phyloP scores from a whole-genome alignment of 169 alveolate species.

The Babesia bigemina region DNA sequence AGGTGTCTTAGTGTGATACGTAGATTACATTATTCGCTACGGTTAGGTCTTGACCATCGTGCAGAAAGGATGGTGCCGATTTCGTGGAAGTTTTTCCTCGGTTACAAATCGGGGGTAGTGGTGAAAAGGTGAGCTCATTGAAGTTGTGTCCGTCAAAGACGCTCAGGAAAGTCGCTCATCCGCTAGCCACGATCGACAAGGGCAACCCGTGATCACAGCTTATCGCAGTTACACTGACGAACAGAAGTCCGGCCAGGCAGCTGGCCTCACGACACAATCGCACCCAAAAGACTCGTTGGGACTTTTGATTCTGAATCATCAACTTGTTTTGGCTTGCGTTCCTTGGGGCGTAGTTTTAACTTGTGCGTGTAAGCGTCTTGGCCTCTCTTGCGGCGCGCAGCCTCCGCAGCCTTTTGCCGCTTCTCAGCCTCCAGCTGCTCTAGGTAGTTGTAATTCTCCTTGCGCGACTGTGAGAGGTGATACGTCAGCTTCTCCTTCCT shows the following conservation, averaged over 20 bases:
- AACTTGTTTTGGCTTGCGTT: neutral
- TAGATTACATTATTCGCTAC: neutral
- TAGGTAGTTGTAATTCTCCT: slow-evolving; percentile 51
- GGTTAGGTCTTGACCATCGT: neutral
- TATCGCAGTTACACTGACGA: neutral
- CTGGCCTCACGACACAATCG: slow-evolving; percentile 43
- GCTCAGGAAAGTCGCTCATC: slow-evolving; percentile 31
- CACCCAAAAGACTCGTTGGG: slow-evolving; percentile 45
- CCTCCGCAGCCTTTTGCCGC: slow-evolving; percentile 29
- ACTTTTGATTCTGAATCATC: slow-evolving; percentile 14
- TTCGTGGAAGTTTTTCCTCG: slow-evolving; percentile 67
- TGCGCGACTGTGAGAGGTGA: slow-evolving; percentile 34
- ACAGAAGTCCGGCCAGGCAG: neutral
- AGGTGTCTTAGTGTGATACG: neutral
- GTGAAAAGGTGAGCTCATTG: slow-evolving; percentile 33
- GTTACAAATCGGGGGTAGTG: slow-evolving; percentile 32
- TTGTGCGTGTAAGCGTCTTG: slow-evolving; percentile 10
- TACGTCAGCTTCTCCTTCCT: slow-evolving; percentile 56
- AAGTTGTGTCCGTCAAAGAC: neutral
- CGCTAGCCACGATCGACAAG: neutral
- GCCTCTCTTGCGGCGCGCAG: slow-evolving; percentile 5
- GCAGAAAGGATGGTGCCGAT: slow-evolving; percentile 60
- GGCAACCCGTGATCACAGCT: neutral
- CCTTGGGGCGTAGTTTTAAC: neutral
- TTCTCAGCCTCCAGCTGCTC: slow-evolving; percentile 69